Conservation (phyloP, 352 stramenopile species). For the Blastocystis sp. region DNA sequence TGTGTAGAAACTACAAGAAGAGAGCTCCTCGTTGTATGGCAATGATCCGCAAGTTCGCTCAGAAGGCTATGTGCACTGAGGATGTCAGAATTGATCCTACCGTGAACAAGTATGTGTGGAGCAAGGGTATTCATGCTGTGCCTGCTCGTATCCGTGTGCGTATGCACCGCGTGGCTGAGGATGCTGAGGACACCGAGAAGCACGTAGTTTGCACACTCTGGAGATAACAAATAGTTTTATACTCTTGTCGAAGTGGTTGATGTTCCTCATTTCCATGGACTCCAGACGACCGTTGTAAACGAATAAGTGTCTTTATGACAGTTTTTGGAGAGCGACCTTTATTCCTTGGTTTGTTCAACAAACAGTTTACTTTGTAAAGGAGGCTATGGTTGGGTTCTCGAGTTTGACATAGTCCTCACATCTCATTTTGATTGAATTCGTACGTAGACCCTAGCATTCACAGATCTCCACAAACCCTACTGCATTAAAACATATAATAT, state of each 20-base stretch:
- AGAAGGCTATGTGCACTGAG: constrained; percentile 91
- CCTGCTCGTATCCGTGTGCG: constrained; percentile 91
- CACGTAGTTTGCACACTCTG: constrained; percentile 78
- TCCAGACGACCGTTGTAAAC: constrained; percentile 31
- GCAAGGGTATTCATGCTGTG: constrained; percentile 92
- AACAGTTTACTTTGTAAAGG: constrained; percentile 47
- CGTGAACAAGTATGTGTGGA: constrained; percentile 96
- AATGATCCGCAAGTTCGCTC: constrained; percentile 93
- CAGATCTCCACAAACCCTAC: neutral
- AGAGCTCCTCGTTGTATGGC: constrained; percentile 90
- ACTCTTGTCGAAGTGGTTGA: constrained; percentile 57
- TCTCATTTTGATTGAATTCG: constrained; percentile 31
- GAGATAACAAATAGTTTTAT: constrained; percentile 24
- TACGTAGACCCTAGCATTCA: constrained; percentile 15
- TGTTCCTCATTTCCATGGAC: constrained; percentile 56
- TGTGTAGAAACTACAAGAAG: constrained; percentile 84
- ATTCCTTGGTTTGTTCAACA: neutral
- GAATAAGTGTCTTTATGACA: neutral
- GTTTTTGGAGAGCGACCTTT: constrained; percentile 28
- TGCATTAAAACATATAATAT: constrained; percentile 41
- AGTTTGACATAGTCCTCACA: constrained; percentile 16
- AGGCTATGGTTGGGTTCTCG: constrained; percentile 37
- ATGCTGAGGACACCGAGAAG: constrained; percentile 88
- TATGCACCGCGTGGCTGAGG: constrained; percentile 91
- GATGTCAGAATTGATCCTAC: constrained; percentile 89